These are phyloP conservation scores for Phialocephala subalpina DNA, from an alignment of 2,329 filamentous ascomycete species.

Conservation along the genomic window DNA sequence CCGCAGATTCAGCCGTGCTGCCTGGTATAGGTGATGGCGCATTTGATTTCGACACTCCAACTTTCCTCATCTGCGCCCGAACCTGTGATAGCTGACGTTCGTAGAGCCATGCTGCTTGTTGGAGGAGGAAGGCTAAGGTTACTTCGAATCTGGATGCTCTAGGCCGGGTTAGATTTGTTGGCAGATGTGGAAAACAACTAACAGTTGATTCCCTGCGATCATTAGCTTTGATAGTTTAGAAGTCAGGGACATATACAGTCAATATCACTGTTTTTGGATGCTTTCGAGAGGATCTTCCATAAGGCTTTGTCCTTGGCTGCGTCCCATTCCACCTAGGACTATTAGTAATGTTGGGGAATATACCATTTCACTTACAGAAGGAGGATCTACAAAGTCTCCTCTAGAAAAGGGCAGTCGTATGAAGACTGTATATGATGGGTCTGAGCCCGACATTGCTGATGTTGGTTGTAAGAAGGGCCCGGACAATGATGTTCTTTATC, in stretches of 20 bases:
- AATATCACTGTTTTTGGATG: conserved; percentile 80
- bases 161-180: conserved; percentile 22
- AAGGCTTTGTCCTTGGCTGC: conserved; percentile 84
- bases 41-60: conserved; percentile 64
- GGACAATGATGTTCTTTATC: conserved; percentile 33
- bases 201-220: conserved; percentile 77
- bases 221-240: conserved; percentile 29
- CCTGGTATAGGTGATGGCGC: conserved; percentile 65
- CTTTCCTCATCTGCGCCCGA: conserved; percentile 85
- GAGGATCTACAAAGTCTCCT: conserved; percentile 89
- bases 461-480: conserved; percentile 6
- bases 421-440: conserved; percentile 70
- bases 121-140: conserved; percentile 85
- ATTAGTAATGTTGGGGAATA: conserved; percentile 1
- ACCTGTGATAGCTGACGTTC: conserved; percentile 91
- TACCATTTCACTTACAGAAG: conserved; percentile 65
- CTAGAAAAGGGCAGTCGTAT: conserved; percentile 89
- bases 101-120: conserved; percentile 93
- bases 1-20: conserved; percentile 50
- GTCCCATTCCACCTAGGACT: conserved; percentile 82
- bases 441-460: conserved; percentile 39
- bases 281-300: conserved; percentile 88
- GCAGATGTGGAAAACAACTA: conserved; percentile 45
- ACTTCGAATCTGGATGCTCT: conserved; percentile 84
- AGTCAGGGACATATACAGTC: conserved; percentile 70